Conservation (phyloP, 345 rosid genomes). For the Aegle marmelos region DNA sequence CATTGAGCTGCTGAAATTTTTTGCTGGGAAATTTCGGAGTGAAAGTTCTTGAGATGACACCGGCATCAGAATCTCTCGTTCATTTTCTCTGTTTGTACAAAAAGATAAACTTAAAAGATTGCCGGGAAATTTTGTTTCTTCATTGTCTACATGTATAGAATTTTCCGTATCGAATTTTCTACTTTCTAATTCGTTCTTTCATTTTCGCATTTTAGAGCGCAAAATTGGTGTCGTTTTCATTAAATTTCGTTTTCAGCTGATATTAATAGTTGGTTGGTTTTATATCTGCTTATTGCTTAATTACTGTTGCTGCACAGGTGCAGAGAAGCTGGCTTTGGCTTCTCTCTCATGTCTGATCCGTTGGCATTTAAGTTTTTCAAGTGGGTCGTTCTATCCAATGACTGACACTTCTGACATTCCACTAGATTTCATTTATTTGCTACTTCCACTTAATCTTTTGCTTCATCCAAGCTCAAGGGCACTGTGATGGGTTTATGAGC, state of each 20-base stretch:
- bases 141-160: conserved; percentile 38
- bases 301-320: not conserved
- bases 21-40: not conserved
- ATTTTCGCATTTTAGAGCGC: not conserved
- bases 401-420: conserved; percentile 47
- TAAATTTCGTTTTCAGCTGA: not conserved
- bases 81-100: conserved; percentile 39
- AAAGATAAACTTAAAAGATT: conserved; percentile 15
- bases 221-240: not conserved
- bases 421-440: conserved; percentile 30
- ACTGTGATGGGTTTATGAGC: conserved; percentile 5
- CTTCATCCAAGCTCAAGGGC: not conserved
- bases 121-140: conserved; percentile 62
- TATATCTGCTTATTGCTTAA: not conserved
- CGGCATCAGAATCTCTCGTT: conserved; percentile 40
- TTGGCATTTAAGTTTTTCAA: conserved; percentile 12
- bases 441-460: conserved; percentile 15
- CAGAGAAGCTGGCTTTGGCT: conserved; percentile 20
- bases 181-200: not conserved
- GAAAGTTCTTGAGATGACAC: conserved; percentile 22
- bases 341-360: conserved; percentile 23
- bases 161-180: conserved; percentile 23
- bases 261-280: not conserved
- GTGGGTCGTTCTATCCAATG: conserved; percentile 17
- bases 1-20: conserved; percentile 61